Evolutionary conservation across 495 filamentous ascomycete species (phyloP), one percentile per base, ranked within the genome.

Genomic region (Echria macrotheca): DNA sequence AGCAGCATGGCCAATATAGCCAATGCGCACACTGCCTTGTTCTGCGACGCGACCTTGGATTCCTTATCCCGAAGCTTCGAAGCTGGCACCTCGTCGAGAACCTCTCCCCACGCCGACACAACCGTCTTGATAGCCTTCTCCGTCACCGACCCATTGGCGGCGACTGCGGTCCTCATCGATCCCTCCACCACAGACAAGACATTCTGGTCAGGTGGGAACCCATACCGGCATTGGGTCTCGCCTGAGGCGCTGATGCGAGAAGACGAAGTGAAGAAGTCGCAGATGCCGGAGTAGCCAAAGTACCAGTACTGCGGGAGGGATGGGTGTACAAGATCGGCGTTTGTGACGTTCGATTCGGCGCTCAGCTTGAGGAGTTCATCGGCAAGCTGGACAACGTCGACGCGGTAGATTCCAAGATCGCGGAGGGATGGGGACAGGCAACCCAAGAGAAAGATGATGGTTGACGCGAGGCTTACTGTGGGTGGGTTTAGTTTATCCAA

Each of bases 351-450:
- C 12, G 9, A 26, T 19, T 12, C 19, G 21, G n/a, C 1, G n/a
- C 11, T 18, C 11, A 38, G 45, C n/a, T 26, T 7, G 9, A 38
- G 9, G 4, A 48, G 45, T 6, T 24, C 22, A 8, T 36, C 31
- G 22, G 33, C 45, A 2, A 48, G 23, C 5, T 25, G 21, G 2
- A 33, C 22, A 14, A 48, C 31, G 23, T 48, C 22, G 22, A 48
- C 45, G 28, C 45, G 45, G 33, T 48, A 48, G 32, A 48, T 19
- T 32, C 32, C 45, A 5, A 48, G 33, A 17, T 48, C 45, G 6
- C 28, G 28, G 5, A 24, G 17, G 9, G 17, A 32, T 8, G 46
- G 35, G 22, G 46, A 39, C 3, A 29, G 26, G 35, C 35, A 24
- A 1, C 46, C 46, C 33, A 48, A 14, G 3, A 48, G 45, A 14